phyloP scores from a whole-genome alignment of 2,329 filamentous ascomycete species.

The Sclerotinia nivalis region DNA sequence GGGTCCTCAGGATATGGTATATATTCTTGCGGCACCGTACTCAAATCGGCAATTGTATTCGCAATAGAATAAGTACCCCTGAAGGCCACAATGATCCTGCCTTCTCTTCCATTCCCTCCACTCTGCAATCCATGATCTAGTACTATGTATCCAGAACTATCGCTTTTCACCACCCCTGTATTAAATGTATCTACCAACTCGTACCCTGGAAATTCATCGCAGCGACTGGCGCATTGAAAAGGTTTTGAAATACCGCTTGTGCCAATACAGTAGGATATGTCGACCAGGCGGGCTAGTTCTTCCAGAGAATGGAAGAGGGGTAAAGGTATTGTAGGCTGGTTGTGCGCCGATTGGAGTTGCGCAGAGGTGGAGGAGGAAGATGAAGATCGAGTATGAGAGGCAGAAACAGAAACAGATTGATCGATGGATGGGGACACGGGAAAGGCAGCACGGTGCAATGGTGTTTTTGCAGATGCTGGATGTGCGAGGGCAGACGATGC shows the following conservation, averaged over 20 bases:
- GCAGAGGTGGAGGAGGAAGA: conserved; percentile 11
- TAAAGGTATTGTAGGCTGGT: conserved; percentile 50
- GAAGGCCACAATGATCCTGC: conserved; percentile 80
- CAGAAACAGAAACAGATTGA: neutral
- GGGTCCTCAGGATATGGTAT: conserved; percentile 70
- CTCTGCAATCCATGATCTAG: conserved; percentile 65
- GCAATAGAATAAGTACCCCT: conserved; percentile 92
- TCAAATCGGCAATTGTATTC: conserved; percentile 88
- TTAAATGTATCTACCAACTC: conserved; percentile 84
- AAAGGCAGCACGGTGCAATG: conserved; percentile 17
- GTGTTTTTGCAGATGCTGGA: neutral
- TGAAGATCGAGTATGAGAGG: neutral
- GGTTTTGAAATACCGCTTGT: conserved; percentile 75
- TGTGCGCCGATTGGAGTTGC: conserved; percentile 34
- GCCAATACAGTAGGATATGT: conserved; percentile 93
- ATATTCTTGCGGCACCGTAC: conserved; percentile 86
- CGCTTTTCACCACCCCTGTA: conserved; percentile 80
- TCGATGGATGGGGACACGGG: neutral
- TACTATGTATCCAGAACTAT: conserved; percentile 92
- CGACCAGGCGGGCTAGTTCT: conserved; percentile 85
- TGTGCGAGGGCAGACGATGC: neutral
- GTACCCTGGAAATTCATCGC: conserved; percentile 77
- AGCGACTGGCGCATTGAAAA: conserved; percentile 83
- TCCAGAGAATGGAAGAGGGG: conserved; percentile 79
- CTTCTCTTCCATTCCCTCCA: conserved; percentile 24